Evolutionary conservation across 495 filamentous ascomycete species (phyloP), one percentile per base, ranked within the genome.

Genomic region (Durotheca rogersii): DNA sequence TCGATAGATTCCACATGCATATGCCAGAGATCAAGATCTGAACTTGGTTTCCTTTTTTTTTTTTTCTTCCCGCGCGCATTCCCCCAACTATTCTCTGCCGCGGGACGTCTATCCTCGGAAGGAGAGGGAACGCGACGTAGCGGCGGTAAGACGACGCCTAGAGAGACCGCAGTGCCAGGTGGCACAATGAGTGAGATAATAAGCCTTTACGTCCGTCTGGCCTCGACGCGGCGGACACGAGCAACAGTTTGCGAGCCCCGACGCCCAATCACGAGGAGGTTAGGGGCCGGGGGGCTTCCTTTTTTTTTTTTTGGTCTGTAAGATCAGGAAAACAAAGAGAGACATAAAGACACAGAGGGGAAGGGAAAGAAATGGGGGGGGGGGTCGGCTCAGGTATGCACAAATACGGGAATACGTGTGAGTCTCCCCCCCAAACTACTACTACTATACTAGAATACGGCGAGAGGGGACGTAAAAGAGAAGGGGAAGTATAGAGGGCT

Each of bases 201-300:
- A 59, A n/a, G n/a, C n/a, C n/a, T 42, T 42, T 19, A 31, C 44
- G 39, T 52, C 5, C 35, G 11, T 36, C n/a, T n/a, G n/a, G 16
- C 27, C 11, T 12, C 23, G n/a, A 23, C 41, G 21, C 37, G 37
- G 33, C 21, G 5, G 31, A 37, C 33, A 40, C 21, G 37, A 53
- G 50, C 49, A 59, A 50, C 12, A 50, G 21, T 49, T 58, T 58
- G 56, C 56, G 50, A 53, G 12, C 44, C 41, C 46, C 23, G 30
- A 59, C 53, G 53, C 50, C 56, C 49, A 42, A 53, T 50, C 50
- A 53, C 21, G 41, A 47, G 17, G 9, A 36, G 7, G 20, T 36
- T 34, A 9, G 38, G 23, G 19, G 2, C 10, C 38, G 9, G 47
- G 9, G 29, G 30, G 11, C 7, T 39, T 43, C 21, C 47, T 16